Evolutionary conservation across 768 basidiomycete species (phyloP).

Genomic region (Mrakia frigida): DNA sequence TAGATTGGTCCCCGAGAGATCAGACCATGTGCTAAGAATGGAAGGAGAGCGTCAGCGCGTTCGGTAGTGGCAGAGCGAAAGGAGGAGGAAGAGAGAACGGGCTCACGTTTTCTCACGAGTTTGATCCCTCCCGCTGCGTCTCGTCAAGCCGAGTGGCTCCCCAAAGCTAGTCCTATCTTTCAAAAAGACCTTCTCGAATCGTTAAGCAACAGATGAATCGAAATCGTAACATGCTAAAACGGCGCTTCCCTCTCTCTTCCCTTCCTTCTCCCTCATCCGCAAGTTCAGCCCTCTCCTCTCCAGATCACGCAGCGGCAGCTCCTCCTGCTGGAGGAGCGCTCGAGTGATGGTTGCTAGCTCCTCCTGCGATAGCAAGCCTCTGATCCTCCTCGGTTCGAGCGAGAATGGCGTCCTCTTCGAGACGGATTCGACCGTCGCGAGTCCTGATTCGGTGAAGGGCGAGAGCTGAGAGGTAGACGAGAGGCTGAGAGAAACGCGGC

Average conservation of each 20-base stretch:
- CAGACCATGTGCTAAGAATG: no score
- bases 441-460: slow-evolving; percentile 15
- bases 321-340: neutral
- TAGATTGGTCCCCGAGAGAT: no score
- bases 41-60: no score
- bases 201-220: neutral
- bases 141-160: no score
- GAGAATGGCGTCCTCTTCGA: slow-evolving; percentile 29
- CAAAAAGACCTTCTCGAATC: no score
- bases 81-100: no score
- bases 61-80: no score
- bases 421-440: slow-evolving; percentile 26
- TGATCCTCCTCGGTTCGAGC: slow-evolving; percentile 7
- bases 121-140: no score
- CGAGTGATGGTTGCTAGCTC: neutral
- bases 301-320: neutral
- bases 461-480: slow-evolving; percentile 14
- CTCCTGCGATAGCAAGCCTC: neutral
- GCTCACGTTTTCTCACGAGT: no score
- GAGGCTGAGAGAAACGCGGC: slow-evolving; percentile 10
- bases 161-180: no score
- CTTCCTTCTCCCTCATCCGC: neutral
- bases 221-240: neutral
- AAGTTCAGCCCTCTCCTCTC: neutral
- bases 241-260: neutral